A percentile compares a stretch with the other conserved stretches of the same genome.
These are phyloP conservation scores for Albatrellus sp. DNA, from an alignment of 1,284 basidiomycete species.

Conservation along the genomic window DNA sequence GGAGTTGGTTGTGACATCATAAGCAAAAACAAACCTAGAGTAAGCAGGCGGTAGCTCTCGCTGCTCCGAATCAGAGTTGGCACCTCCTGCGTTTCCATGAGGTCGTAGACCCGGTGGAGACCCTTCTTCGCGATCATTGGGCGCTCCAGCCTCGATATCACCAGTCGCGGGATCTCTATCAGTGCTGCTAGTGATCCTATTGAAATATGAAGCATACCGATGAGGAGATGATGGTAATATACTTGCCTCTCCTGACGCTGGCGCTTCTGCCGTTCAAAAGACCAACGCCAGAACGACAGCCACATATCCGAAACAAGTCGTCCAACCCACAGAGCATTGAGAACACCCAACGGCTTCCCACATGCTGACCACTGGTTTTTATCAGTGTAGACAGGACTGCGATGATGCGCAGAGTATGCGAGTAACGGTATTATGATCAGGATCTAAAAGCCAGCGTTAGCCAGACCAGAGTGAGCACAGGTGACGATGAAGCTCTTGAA, in stretches of 20 bases:
- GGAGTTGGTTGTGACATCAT: background rate
- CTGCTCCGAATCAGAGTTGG: background rate
- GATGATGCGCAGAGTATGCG: slow-evolving; percentile 31
- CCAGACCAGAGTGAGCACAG: background rate
- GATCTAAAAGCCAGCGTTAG: slow-evolving; percentile 26
- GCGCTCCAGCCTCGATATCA: background rate
- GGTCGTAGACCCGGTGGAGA: background rate
- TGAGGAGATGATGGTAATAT: slow-evolving; percentile 13
- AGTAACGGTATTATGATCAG: slow-evolving; percentile 42
- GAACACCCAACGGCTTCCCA: slow-evolving; percentile 52
- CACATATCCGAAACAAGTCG: slow-evolving; percentile 38
- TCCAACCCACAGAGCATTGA: slow-evolving; percentile 59
- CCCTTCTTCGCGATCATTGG: background rate
- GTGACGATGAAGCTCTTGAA: background rate
- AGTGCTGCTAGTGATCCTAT: background rate
- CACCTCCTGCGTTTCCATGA: background rate
- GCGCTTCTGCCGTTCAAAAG: slow-evolving; percentile 29
- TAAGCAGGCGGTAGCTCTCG: background rate
- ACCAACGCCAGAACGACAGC: slow-evolving; percentile 51
- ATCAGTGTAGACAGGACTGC: slow-evolving; percentile 32
- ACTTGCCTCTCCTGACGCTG: slow-evolving; percentile 18
- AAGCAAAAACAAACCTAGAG: background rate
- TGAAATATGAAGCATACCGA: slow-evolving; percentile 3
- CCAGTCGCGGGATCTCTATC: background rate
- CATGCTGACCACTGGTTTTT: slow-evolving; percentile 56